These are phyloP conservation scores for Blechomonas ayalai DNA, from an alignment of 208 protist species.

Conservation along the genomic window DNA sequence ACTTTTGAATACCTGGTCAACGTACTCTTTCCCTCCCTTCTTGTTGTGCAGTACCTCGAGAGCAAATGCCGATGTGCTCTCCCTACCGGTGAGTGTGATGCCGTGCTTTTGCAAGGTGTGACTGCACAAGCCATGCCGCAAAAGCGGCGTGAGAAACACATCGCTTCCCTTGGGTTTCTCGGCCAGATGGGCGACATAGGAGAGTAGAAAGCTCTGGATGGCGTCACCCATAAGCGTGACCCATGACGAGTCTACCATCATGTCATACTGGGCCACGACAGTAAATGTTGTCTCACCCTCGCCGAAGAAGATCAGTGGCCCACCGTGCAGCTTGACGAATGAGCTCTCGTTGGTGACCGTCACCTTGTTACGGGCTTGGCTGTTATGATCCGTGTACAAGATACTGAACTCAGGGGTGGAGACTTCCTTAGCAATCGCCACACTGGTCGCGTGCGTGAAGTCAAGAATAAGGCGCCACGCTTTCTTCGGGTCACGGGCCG, in stretches of 20 bases:
- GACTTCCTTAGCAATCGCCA: conserved; percentile 43
- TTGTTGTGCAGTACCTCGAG: conserved; percentile 47
- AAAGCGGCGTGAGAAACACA: conserved; percentile 36
- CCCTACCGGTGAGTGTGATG: conserved; percentile 35
- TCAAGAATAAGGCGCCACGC: conserved; percentile 56
- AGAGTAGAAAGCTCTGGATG: conserved; percentile 38
- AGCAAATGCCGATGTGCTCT: conserved; percentile 17
- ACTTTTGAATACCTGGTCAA: conserved; percentile 54
- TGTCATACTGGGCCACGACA: conserved; percentile 54
- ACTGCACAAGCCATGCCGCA: conserved; percentile 60
- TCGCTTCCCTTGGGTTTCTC: conserved; percentile 15
- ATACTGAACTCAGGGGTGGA: conserved; percentile 22
- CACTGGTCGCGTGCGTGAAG: conserved; percentile 43
- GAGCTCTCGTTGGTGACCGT: conserved; percentile 35
- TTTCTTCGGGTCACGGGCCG: conserved; percentile 8
- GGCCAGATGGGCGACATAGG: conserved; percentile 29
- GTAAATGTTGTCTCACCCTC: conserved; percentile 63
- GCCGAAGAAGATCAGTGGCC: conserved; percentile 55
- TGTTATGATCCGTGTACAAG: conserved; percentile 14
- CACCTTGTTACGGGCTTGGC: conserved; percentile 15
- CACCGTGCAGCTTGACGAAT: conserved; percentile 49
- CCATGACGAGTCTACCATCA: conserved; percentile 38
- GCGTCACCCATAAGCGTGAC: conserved; percentile 36
- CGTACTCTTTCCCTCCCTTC: conserved; percentile 46
- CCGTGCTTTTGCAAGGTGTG: conserved; percentile 29